A percentile compares a stretch with the other conserved stretches of the same genome.
Evolutionary conservation across 768 basidiomycete genomes (phyloP).

Genomic region (Lentinula sp.): DNA sequence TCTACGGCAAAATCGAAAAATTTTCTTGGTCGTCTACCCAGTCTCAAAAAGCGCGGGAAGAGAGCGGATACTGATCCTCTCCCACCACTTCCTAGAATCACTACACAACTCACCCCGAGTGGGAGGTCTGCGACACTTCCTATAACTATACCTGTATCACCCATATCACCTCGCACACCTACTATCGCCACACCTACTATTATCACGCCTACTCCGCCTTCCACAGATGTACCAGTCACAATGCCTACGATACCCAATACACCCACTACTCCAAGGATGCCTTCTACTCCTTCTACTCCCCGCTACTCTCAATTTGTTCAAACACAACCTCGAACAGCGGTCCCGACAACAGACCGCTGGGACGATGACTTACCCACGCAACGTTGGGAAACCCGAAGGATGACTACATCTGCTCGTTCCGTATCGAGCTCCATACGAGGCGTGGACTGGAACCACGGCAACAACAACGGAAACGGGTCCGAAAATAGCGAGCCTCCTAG

Average conservation of each 20-base stretch:
- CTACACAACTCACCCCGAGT: background rate
- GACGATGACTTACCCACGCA: background rate
- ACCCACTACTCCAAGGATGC: background rate
- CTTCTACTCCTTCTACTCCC: background rate
- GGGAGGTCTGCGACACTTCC: background rate
- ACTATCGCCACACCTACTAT: background rate
- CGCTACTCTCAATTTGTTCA: background rate
- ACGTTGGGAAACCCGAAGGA: background rate
- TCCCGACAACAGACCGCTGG: background rate
- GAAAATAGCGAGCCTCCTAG: background rate
- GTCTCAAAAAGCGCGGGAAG: background rate
- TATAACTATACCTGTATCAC: background rate
- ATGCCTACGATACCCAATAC: background rate
- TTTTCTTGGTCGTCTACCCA: background rate
- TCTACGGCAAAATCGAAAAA: background rate
- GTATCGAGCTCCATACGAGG: background rate
- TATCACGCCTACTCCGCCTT: background rate
- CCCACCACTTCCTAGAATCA: background rate
- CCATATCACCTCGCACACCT: background rate
- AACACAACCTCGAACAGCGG: background rate
- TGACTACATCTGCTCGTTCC: background rate
- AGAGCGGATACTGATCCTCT: background rate
- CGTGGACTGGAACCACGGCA: conserved; percentile 1
- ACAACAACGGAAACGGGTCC: background rate
- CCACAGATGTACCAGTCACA: background rate